A percentile compares a stretch with the other conserved stretches of the same genome.
Conservation (phyloP, 192 early-diverging fungal genomes). For the Lobosporangium transversale region DNA sequence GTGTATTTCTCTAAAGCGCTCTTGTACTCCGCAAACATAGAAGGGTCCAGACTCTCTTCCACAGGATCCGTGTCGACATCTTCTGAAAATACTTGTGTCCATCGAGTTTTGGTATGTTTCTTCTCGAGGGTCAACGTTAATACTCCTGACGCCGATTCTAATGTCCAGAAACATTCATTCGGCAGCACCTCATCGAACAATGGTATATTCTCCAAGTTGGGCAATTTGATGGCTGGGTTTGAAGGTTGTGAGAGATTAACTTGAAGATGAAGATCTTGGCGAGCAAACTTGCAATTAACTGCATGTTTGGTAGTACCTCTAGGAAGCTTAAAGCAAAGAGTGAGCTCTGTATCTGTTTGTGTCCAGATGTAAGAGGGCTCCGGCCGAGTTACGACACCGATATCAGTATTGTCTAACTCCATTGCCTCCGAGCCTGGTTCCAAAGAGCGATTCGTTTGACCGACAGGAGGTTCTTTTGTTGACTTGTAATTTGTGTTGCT, state of each 20-base stretch:
- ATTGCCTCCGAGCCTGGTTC: constrained; percentile 27
- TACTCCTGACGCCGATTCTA: constrained; percentile 64
- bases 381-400: constrained; percentile 8
- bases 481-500: constrained; percentile 47
- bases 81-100: constrained; percentile 77
- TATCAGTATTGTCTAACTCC: constrained; percentile 23
- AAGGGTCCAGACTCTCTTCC: constrained; percentile 69
- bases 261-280: constrained; percentile 33
- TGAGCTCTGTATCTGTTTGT: constrained; percentile 72
- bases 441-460: constrained; percentile 19
- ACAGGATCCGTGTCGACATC: constrained; percentile 57
- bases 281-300: constrained; percentile 67
- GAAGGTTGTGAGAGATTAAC: constrained; percentile 18
- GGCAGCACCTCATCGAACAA: constrained; percentile 62
- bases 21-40: constrained; percentile 67
- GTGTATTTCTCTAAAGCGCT: constrained; percentile 72
- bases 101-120: constrained; percentile 65
- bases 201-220: constrained; percentile 32
- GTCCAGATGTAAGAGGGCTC: constrained; percentile 72
- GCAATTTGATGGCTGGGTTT: constrained; percentile 10
- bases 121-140: constrained; percentile 74
- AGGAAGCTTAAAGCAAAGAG: constrained; percentile 69
- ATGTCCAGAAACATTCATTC: constrained; percentile 71
- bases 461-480: constrained; percentile 14
- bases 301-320: constrained; percentile 59